Conservation (phyloP, 1,284 basidiomycete species). For the Ganoderma lingzhi region DNA sequence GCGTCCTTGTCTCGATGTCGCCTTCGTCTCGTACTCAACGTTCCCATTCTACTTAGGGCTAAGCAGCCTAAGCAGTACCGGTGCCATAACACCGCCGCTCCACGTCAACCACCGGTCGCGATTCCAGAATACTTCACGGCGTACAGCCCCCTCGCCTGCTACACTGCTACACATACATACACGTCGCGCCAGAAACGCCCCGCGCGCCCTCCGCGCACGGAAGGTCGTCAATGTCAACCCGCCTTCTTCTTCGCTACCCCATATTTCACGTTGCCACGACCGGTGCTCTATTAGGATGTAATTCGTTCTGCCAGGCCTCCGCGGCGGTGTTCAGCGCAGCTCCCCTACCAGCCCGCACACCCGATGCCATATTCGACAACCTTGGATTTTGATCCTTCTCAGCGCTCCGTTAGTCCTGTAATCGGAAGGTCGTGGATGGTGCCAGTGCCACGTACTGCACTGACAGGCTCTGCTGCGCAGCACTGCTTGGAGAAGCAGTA, state of each 20-base stretch:
- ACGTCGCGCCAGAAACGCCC: not conserved
- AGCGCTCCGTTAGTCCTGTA: not conserved
- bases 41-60: not conserved
- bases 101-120: not conserved
- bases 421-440: not conserved
- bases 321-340: not conserved
- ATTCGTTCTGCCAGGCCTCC: not conserved
- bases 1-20: constrained; percentile 6
- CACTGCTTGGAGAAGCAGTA: constrained; percentile 1
- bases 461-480: not conserved
- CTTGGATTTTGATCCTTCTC: not conserved
- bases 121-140: not conserved
- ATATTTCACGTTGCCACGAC: not conserved
- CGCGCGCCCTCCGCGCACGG: not conserved
- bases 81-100: not conserved
- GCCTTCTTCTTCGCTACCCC: too few species aligned
- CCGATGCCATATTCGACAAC: not conserved
- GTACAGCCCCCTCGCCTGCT: not conserved
- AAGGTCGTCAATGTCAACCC: not conserved
- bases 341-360: not conserved
- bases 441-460: not conserved
- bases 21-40: not conserved
- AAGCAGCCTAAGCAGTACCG: not conserved
- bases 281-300: not conserved
- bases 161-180: not conserved